Conservation (phyloP, 208 protist species). For the Leishmania braziliensis region DNA sequence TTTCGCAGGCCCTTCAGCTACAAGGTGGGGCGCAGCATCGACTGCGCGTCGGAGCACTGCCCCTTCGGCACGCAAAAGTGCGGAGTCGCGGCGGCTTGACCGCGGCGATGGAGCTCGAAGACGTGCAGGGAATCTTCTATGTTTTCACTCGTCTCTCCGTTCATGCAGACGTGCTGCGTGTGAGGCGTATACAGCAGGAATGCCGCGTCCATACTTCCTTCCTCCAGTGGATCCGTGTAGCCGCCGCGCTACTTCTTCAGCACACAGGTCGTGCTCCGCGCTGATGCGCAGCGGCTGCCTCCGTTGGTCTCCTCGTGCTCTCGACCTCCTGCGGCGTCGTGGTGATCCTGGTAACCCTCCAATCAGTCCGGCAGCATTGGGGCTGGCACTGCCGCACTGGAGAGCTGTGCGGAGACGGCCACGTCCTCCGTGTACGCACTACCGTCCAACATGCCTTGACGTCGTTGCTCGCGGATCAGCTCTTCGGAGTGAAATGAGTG, state of each 20-base stretch:
- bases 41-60: constrained; percentile 36
- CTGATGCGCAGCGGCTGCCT: background rate
- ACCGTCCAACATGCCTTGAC: no score
- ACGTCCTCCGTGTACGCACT: background rate
- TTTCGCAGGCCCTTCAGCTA: background rate
- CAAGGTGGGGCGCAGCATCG: constrained; percentile 41
- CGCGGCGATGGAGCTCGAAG: constrained; percentile 35
- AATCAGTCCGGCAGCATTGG: background rate
- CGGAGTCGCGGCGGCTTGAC: constrained; percentile 14
- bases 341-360: background rate
- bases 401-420: background rate
- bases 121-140: constrained; percentile 48
- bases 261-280: background rate
- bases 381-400: background rate
- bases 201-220: constrained; percentile 23
- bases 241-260: background rate
- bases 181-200: constrained; percentile 32
- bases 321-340: background rate
- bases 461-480: background rate
- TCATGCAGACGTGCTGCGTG: constrained; percentile 44
- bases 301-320: background rate
- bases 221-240: constrained; percentile 28
- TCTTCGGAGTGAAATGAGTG: background rate
- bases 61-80: constrained; percentile 40
- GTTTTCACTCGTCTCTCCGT: constrained; percentile 44